Percentiles rank a stretch among this genome's conserved stretches.
Conservation (phyloP, 2,329 filamentous ascomycete genomes). For the Cladophialophora exuberans region DNA sequence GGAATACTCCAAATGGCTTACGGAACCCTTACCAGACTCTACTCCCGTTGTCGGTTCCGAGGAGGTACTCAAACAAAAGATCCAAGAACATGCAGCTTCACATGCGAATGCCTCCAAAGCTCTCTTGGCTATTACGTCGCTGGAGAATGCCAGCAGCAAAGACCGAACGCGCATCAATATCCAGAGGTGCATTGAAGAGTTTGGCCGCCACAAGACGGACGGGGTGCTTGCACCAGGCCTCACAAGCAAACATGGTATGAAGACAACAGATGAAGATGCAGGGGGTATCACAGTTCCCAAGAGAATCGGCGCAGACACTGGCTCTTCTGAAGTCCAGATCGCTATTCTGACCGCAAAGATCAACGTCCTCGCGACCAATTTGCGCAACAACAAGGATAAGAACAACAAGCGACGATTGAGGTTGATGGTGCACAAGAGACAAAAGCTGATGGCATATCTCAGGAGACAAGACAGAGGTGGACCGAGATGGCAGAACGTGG, state of each 20-base stretch:
- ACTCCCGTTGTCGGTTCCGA: conserved; percentile 40
- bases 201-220: conserved; percentile 92
- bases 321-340: conserved; percentile 96
- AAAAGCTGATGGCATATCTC: conserved; percentile 86
- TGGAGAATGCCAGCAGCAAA: conserved; percentile 76
- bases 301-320: conserved; percentile 88
- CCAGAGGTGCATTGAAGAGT: conserved; percentile 79
- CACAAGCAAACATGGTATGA: conserved; percentile 36
- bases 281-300: conserved; percentile 35
- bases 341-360: conserved; percentile 96
- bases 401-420: conserved; percentile 90
- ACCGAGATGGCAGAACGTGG: conserved; percentile 83
- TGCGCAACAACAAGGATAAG: conserved; percentile 76
- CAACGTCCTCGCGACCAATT: conserved; percentile 71
- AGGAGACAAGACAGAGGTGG: conserved; percentile 88
- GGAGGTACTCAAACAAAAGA: conserved; percentile 42
- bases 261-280: neutral
- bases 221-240: conserved; percentile 64
- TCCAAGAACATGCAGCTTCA: conserved; percentile 45
- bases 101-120: conserved; percentile 75
- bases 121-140: conserved; percentile 74
- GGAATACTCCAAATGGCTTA: conserved; percentile 68
- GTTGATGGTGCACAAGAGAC: conserved; percentile 81
- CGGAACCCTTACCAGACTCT: conserved; percentile 38
- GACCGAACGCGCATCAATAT: conserved; percentile 83